Evolutionary conservation across 768 basidiomycete species (phyloP).

Genomic region (Lactarius akahatsu): DNA sequence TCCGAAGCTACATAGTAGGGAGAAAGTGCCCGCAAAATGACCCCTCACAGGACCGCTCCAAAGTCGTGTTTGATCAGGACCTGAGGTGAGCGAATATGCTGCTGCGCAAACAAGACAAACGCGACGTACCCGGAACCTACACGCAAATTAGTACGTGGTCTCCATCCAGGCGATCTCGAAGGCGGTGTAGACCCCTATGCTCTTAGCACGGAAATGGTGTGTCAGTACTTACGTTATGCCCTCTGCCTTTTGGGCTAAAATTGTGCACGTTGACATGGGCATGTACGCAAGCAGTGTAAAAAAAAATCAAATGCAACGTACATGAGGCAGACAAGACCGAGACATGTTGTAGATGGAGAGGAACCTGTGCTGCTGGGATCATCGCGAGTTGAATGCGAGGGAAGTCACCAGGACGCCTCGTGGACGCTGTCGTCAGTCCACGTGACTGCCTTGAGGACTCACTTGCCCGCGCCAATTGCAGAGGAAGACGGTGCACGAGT

Average conservation of each 20-base stretch:
- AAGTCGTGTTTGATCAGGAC: not conserved
- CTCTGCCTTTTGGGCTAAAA: not conserved
- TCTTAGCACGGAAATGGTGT: not conserved
- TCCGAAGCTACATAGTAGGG: not conserved
- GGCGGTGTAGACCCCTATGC: not conserved
- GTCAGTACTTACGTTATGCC: not conserved
- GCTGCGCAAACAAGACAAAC: not conserved
- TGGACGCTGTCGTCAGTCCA: not conserved
- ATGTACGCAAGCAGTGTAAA: not conserved
- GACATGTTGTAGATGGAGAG: not conserved
- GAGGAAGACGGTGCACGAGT: not conserved
- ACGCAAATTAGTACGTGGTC: not conserved
- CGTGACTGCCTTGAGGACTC: not conserved
- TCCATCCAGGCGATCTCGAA: not conserved
- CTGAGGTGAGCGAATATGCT: not conserved
- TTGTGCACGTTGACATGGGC: not conserved
- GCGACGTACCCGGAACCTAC: not conserved
- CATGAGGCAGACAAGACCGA: not conserved
- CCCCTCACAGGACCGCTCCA: not conserved
- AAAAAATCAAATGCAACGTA: too few relatives aligned
- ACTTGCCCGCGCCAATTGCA: not conserved
- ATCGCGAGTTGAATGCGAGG: not conserved
- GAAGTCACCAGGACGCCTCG: slow-evolving; percentile 14
- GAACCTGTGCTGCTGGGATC: not conserved
- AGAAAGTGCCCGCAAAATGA: not conserved